These are phyloP conservation scores for Sungouiozyma ichnusensis DNA, from an alignment of 805 yeast species.

Conservation along the genomic window DNA sequence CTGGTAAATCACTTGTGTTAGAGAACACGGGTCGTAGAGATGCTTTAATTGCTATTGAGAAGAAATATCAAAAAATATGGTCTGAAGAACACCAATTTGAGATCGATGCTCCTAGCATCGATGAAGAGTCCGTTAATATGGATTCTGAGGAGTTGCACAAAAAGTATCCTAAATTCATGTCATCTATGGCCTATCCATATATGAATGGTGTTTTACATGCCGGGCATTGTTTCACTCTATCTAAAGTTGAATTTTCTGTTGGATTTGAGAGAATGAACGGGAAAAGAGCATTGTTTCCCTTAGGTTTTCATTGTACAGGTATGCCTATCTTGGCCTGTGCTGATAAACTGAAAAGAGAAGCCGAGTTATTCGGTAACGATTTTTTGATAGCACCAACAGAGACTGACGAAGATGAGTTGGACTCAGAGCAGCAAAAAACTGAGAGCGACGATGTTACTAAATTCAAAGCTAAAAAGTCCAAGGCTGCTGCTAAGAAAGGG, in stretches of 20 bases:
- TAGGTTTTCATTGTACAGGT: conserved; percentile 99
- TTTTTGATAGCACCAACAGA: conserved; percentile 59
- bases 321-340: conserved; percentile 97
- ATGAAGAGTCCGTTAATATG: conserved; percentile 48
- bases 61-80: conserved; percentile 83
- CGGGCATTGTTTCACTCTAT: conserved; percentile 91
- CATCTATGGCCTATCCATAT: conserved; percentile 96
- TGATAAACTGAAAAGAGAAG: conserved; percentile 86
- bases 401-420: conserved; percentile 38
- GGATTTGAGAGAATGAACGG: conserved; percentile 96
- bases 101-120: conserved; percentile 73
- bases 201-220: conserved; percentile 98
- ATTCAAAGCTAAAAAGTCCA: conserved; percentile 85
- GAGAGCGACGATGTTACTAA: conserved; percentile 74
- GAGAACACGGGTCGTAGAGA: conserved; percentile 87
- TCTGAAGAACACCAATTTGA: conserved; percentile 77
- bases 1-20: conserved; percentile 24
- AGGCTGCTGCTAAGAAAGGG: conserved; percentile 90
- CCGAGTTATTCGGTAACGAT: conserved; percentile 80
- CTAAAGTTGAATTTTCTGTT: conserved; percentile 83
- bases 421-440: conserved; percentile 27
- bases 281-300: conserved; percentile 82
- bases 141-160: conserved; percentile 60
- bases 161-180: conserved; percentile 76
- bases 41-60: conserved; percentile 78